These are phyloP conservation scores for Talaromyces sp. DNA, from an alignment of 2,329 filamentous ascomycete genomes.

Conservation along the genomic window DNA sequence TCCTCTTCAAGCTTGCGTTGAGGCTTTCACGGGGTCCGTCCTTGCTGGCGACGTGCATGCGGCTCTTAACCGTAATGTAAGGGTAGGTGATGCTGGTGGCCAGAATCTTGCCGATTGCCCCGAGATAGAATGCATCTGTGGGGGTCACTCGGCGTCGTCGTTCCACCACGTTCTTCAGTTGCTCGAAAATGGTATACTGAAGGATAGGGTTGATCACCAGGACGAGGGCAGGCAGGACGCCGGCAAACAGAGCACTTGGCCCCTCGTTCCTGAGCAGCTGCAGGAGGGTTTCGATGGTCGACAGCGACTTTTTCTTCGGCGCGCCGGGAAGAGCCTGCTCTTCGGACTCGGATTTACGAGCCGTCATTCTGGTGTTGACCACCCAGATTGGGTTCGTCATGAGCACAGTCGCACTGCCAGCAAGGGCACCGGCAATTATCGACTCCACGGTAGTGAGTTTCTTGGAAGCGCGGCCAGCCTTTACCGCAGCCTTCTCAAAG, in stretches of 20 bases:
- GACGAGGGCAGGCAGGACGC: conserved; percentile 86
- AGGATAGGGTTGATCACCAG: conserved; percentile 97
- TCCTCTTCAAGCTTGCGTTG: conserved; percentile 68
- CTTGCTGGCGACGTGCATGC: conserved; percentile 85
- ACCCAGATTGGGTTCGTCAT: conserved; percentile 99
- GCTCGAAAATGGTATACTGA: conserved; percentile 98
- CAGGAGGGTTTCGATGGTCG: conserved; percentile 76
- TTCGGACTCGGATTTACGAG: conserved; percentile 61
- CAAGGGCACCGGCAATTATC: conserved; percentile 92
- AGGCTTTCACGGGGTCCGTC: conserved; percentile 76
- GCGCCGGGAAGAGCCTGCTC: conserved; percentile 35
- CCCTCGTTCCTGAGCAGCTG: conserved; percentile 80
- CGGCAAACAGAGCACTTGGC: conserved; percentile 77
- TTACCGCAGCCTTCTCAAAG: conserved; percentile 70
- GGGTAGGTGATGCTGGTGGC: conserved; percentile 94
- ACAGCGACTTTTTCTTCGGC: conserved; percentile 53
- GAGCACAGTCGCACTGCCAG: conserved; percentile 88
- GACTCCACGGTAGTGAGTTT: conserved; percentile 88
- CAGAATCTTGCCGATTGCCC: conserved; percentile 88
- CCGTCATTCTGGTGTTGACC: conserved; percentile 96
- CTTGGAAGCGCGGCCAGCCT: conserved; percentile 66
- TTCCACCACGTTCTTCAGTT: conserved; percentile 89
- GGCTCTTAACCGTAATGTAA: conserved; percentile 97
- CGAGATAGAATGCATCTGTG: conserved; percentile 81
- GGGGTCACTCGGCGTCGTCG: conserved; percentile 72